Percentiles rank a stretch among this genome's conserved stretches.
phyloP scores from a whole-genome alignment of 1,139 yeast species.

The Pichia sp. region DNA sequence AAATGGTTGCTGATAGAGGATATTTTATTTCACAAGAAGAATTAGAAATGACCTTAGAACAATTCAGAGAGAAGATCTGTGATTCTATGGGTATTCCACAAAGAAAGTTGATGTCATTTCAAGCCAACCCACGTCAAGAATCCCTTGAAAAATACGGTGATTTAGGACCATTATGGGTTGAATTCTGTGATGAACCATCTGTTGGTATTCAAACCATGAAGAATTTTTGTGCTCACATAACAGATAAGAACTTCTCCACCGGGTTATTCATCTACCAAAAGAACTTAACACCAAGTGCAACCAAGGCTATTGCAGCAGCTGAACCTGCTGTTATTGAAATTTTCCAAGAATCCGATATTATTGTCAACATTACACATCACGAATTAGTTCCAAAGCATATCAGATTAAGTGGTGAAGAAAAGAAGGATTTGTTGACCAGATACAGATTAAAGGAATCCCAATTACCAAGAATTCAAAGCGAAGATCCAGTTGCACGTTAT shows the following conservation, averaged over 20 bases:
- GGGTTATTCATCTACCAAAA: slow-evolving; percentile 92
- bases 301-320: slow-evolving; percentile 90
- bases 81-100: slow-evolving; percentile 87
- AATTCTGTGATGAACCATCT: slow-evolving; percentile 91
- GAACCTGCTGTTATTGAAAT: slow-evolving; percentile 98
- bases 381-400: slow-evolving; percentile 95
- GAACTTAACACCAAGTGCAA: slow-evolving; percentile 94
- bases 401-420: slow-evolving; percentile 77
- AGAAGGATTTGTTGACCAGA: slow-evolving; percentile 82
- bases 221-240: slow-evolving; percentile 90
- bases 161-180: slow-evolving; percentile 94
- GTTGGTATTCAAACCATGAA: slow-evolving; percentile 99
- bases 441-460: slow-evolving; percentile 96
- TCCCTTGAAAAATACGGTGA: slow-evolving; percentile 81
- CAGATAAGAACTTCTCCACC: slow-evolving; percentile 88
- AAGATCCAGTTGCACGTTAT: slow-evolving; percentile 97
- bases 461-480: slow-evolving; percentile 94
- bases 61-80: slow-evolving; percentile 83
- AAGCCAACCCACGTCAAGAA: slow-evolving; percentile 89
- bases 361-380: slow-evolving; percentile 97
- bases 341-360: slow-evolving; percentile 90
- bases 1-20: slow-evolving; percentile 95
- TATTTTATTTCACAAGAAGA: slow-evolving; percentile 91
- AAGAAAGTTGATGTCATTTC: slow-evolving; percentile 92
- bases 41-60: slow-evolving; percentile 81